phyloP scores from a whole-genome alignment of 495 filamentous ascomycete genomes.

The Hypoxylon subgilvum region DNA sequence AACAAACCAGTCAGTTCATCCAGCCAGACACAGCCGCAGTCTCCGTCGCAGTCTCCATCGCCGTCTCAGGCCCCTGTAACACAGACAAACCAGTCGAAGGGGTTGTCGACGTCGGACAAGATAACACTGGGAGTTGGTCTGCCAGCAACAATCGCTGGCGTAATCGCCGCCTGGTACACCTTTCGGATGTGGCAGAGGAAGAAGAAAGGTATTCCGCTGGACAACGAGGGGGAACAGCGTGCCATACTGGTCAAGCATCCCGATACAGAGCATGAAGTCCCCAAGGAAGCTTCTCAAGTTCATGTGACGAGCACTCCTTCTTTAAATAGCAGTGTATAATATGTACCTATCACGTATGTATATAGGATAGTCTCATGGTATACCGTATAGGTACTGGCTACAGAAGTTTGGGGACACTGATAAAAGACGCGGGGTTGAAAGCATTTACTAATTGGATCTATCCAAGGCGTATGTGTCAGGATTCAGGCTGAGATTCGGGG shows the following conservation, averaged over 20 bases:
- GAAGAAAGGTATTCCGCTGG: neutral
- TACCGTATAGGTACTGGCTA: too few relatives aligned
- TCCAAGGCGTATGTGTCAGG: too few relatives aligned
- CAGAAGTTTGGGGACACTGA: too few relatives aligned
- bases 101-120: conserved; percentile 1
- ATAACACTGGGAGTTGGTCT: conserved; percentile 6
- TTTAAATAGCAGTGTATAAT: too few relatives aligned
- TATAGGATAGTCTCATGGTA: too few relatives aligned
- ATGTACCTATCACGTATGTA: too few relatives aligned
- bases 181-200: neutral
- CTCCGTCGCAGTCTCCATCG: conserved; percentile 52
- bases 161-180: conserved; percentile 7
- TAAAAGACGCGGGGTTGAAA: too few relatives aligned
- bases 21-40: neutral
- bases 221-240: neutral
- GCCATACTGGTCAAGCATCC: neutral
- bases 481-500: too few relatives aligned
- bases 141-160: conserved; percentile 4
- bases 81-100: conserved; percentile 27
- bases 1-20: neutral
- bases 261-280: neutral
- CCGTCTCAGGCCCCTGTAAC: too few relatives aligned
- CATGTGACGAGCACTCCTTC: too few relatives aligned
- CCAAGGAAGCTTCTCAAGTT: neutral
- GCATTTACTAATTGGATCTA: too few relatives aligned